Evolutionary conservation across 179 eudicot species (phyloP).

Genomic region (Nepenthes alata): DNA sequence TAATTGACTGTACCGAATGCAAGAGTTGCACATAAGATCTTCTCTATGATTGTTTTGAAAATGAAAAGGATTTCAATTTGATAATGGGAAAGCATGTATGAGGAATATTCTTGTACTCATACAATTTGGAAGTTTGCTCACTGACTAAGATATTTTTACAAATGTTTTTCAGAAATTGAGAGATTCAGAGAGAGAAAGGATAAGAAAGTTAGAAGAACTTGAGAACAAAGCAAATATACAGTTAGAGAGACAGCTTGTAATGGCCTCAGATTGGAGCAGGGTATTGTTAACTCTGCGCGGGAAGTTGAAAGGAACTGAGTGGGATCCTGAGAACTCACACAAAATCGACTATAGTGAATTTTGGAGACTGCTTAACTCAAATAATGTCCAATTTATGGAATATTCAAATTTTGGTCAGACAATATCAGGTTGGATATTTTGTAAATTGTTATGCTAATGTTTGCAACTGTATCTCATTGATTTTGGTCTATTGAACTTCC

Average conservation of each 20-base stretch:
- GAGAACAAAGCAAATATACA: constrained; percentile 73
- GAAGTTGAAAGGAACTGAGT: constrained; percentile 75
- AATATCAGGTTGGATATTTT: constrained; percentile 46
- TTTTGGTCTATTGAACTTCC: no score
- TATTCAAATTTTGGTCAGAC: constrained; percentile 79
- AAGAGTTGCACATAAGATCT: no score
- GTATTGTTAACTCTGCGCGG: constrained; percentile 59
- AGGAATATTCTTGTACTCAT: background rate
- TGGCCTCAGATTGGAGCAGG: constrained; percentile 96
- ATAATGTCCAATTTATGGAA: constrained; percentile 79
- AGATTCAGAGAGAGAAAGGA: constrained; percentile 54
- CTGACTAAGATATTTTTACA: constrained; percentile 5
- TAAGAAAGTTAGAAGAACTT: constrained; percentile 66
- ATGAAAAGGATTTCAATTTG: background rate
- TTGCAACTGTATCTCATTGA: background rate
- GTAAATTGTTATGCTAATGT: no score
- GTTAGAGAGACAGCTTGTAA: constrained; percentile 77
- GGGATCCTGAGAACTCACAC: constrained; percentile 80
- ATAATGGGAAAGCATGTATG: background rate
- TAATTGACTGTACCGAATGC: no score
- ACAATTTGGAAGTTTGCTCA: constrained; percentile 2
- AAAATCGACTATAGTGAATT: constrained; percentile 74
- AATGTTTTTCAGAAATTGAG: constrained; percentile 47
- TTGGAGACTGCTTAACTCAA: constrained; percentile 54
- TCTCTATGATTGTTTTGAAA: no score